Evolutionary conservation across 2,329 filamentous ascomycete genomes (phyloP).

Genomic region (Fusarium concolor): DNA sequence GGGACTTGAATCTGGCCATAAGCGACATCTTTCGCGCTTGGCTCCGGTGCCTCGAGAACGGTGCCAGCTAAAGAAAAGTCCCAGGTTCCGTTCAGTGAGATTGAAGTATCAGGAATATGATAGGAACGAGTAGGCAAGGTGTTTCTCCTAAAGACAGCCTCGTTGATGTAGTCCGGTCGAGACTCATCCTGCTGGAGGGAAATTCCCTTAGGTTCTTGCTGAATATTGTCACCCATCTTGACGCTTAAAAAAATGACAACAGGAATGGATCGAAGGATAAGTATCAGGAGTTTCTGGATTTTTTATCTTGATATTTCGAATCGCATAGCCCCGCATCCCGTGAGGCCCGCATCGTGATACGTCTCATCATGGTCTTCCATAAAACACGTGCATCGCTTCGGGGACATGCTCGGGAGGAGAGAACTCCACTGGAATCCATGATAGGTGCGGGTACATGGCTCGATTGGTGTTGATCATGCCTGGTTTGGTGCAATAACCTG

Average conservation of each 20-base stretch:
- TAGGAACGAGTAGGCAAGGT: conserved; percentile 65
- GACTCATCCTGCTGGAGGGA: conserved; percentile 50
- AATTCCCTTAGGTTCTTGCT: conserved; percentile 44
- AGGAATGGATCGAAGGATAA: not conserved
- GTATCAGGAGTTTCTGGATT: not conserved
- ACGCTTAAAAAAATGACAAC: not conserved
- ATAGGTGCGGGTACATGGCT: conserved; percentile 32
- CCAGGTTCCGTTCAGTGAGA: conserved; percentile 68
- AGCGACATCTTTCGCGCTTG: conserved; percentile 59
- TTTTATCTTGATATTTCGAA: conserved; percentile 26
- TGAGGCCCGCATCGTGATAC: conserved; percentile 28
- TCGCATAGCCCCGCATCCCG: conserved; percentile 21
- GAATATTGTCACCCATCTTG: conserved; percentile 37
- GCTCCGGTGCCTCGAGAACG: conserved; percentile 59
- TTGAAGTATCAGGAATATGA: conserved; percentile 61
- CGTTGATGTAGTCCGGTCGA: conserved; percentile 62
- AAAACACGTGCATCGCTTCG: conserved; percentile 21
- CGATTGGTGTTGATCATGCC: conserved; percentile 27
- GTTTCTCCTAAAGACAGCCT: conserved; percentile 64
- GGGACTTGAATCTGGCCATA: conserved; percentile 67
- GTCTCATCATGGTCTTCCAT: not conserved
- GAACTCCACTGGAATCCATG: conserved; percentile 33
- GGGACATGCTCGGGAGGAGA: conserved; percentile 9
- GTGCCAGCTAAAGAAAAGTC: conserved; percentile 63
- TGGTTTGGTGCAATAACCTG: not conserved